Evolutionary conservation across 495 filamentous ascomycete species (phyloP).

Genomic region (Sabuloglossum arenarium): DNA sequence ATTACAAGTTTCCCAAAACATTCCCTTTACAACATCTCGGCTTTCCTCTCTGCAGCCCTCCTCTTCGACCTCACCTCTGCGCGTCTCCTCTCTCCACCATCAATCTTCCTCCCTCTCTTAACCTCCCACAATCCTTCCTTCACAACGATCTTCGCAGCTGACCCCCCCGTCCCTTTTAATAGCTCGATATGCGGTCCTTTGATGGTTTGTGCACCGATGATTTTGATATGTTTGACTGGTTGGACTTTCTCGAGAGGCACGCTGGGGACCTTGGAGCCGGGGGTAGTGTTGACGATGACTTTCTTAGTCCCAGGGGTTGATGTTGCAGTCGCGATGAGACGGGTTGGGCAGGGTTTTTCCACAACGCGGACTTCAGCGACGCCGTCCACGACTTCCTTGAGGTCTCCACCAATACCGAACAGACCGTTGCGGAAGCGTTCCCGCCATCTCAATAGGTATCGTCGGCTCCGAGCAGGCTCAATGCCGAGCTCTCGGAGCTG

Average conservation of each 20-base stretch:
- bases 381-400: conserved; percentile 50
- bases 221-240: conserved; percentile 39
- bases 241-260: conserved; percentile 20
- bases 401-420: conserved; percentile 60
- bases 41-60: conserved; percentile 20
- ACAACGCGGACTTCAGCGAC: conserved; percentile 45
- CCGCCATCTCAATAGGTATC: conserved; percentile 72
- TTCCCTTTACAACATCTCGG: conserved; percentile 3
- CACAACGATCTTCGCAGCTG: conserved; percentile 39
- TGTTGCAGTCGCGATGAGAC: conserved; percentile 21
- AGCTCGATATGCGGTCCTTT: conserved; percentile 46
- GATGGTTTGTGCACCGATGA: conserved; percentile 42
- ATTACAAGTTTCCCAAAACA: neutral
- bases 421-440: conserved; percentile 58
- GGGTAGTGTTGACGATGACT: conserved; percentile 52
- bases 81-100: conserved; percentile 84
- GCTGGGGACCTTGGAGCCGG: conserved; percentile 25
- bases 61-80: conserved; percentile 62
- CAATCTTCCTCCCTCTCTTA: conserved; percentile 66
- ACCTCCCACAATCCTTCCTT: conserved; percentile 84
- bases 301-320: conserved; percentile 31
- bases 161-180: conserved; percentile 37
- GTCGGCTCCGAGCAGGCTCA: conserved; percentile 59
- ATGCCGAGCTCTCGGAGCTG: conserved; percentile 69
- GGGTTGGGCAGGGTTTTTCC: conserved; percentile 18